Base-by-base conservation (phyloP, 768 basidiomycete genomes). In the Cystofilobasidium macerans region DNA sequence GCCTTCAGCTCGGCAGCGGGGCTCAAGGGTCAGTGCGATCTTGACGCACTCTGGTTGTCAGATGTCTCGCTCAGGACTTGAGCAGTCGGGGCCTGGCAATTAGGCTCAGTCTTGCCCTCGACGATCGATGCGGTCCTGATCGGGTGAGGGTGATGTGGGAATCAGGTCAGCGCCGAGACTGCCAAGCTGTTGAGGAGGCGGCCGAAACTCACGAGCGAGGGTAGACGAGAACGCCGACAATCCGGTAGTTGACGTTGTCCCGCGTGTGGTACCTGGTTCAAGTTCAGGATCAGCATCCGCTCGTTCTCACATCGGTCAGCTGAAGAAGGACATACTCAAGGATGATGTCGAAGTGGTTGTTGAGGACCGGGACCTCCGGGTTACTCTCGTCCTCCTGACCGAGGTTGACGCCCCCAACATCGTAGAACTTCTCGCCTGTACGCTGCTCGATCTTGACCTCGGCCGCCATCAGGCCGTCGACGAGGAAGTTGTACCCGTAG, bases 391-490 rank as follows among this genome's bases (percentile, higher is more conserved):
- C 84, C 58, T 89, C 72, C n/a, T n/a, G n/a, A 22, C 71, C 72
- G n/a, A 98, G 80, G 72, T 90, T 90, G 79, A 97, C 97, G 0
- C 93, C 78, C 33, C 74, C 75, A 78, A 89, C 86, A 77, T 94
- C 92, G 72, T 86, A 90, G 77, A 94, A 97, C 18, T 86, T 73
- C 43, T 94, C 89, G n/a, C 84, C 82, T 3, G 83, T 89, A 71
- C 86, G 82, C 53, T 78, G 72, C 74, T 95, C 91, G n/a, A 9
- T 28, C 76, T 89, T 93, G 86, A 90, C 88, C 77, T 95, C 91
- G 20, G 89, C 89, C 8, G 88, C 89, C 2, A 93, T 94, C 33
- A 98, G 81, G 16, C 93, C 93, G 71, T 98, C 94, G 45, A 97
- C 79, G 36, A 97, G 85, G 87, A 92, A 94, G 72, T 95, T 95